phyloP scores from a whole-genome alignment of 2,329 filamentous ascomycete genomes.

The Trichoderma aggressivum region DNA sequence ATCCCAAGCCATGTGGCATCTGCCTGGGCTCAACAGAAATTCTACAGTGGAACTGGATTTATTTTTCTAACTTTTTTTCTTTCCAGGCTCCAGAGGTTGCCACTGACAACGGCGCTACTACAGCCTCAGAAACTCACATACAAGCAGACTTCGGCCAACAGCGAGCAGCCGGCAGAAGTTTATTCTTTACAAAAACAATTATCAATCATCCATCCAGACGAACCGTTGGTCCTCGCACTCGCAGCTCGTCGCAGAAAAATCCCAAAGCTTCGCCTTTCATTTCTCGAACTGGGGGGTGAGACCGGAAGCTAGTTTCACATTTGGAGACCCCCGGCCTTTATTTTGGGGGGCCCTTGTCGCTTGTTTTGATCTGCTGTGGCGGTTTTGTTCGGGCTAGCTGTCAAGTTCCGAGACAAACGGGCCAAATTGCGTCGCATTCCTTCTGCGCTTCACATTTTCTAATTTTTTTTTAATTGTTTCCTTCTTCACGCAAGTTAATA shows the following conservation, averaged over 20 bases:
- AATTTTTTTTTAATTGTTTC: not conserved
- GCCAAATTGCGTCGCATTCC: slow-evolving; percentile 1
- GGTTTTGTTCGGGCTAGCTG: slow-evolving; percentile 6
- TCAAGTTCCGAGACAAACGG: slow-evolving; percentile 17
- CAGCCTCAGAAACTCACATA: slow-evolving; percentile 21
- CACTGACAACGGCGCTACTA: slow-evolving; percentile 39
- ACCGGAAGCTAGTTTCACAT: slow-evolving; percentile 14
- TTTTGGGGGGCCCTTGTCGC: not conserved
- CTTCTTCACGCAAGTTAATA: not conserved
- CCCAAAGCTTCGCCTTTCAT: not conserved
- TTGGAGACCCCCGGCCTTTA: not conserved
- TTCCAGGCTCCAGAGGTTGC: slow-evolving; percentile 28
- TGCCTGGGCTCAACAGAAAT: not conserved
- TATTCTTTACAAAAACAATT: not conserved
- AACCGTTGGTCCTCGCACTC: not conserved
- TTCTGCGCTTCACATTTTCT: not conserved
- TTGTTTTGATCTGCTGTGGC: slow-evolving; percentile 13
- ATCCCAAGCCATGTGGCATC: not conserved
- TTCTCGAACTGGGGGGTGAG: slow-evolving; percentile 2
- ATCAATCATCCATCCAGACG: slow-evolving; percentile 16
- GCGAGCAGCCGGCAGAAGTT: not conserved
- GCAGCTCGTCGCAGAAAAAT: not conserved
- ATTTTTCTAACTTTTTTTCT: slow-evolving; percentile 1
- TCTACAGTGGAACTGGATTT: not conserved
- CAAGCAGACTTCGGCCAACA: not conserved